Conservation (phyloP, 371 early-diverging fungal species). For the Mortierella sp. region DNA sequence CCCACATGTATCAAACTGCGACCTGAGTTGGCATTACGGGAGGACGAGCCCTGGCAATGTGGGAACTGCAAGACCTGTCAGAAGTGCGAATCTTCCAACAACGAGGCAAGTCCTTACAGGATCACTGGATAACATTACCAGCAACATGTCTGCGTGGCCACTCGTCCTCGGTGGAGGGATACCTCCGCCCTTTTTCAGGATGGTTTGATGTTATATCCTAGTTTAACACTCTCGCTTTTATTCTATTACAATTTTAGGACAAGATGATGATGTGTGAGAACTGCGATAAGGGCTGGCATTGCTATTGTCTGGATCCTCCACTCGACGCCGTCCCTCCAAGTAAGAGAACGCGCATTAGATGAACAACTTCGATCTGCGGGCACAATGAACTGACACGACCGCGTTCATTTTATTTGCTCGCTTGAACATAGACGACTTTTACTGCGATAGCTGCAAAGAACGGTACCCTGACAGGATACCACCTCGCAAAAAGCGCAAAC, state of each 20-base stretch:
- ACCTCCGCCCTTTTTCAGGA: neutral
- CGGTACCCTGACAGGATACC: conserved; percentile 45
- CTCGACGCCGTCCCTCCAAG: conserved; percentile 31
- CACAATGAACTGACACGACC: neutral
- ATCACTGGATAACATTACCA: neutral
- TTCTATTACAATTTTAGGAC: conserved; percentile 18
- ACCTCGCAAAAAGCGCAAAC: conserved; percentile 34
- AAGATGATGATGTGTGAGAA: conserved; percentile 55
- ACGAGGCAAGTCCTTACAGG: conserved; percentile 28
- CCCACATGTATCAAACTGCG: conserved; percentile 41
- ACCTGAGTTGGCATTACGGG: conserved; percentile 43
- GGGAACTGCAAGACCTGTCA: conserved; percentile 52
- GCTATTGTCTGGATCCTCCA: conserved; percentile 48
- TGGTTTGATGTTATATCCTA: neutral
- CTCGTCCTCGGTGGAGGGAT: too few species aligned
- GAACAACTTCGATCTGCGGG: neutral
- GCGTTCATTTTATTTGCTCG: neutral
- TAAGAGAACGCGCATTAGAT: conserved; percentile 3
- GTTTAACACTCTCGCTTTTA: neutral
- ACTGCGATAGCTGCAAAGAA: conserved; percentile 45
- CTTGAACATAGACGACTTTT: conserved; percentile 36
- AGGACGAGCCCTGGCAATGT: conserved; percentile 46
- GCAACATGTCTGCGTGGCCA: too few species aligned
- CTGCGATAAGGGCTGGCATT: conserved; percentile 56
- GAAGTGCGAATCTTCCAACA: conserved; percentile 33